Percentiles rank a stretch among this genome's conserved stretches.
phyloP scores from a whole-genome alignment of 352 stramenopile genomes.

The Phytophthora melonis region DNA sequence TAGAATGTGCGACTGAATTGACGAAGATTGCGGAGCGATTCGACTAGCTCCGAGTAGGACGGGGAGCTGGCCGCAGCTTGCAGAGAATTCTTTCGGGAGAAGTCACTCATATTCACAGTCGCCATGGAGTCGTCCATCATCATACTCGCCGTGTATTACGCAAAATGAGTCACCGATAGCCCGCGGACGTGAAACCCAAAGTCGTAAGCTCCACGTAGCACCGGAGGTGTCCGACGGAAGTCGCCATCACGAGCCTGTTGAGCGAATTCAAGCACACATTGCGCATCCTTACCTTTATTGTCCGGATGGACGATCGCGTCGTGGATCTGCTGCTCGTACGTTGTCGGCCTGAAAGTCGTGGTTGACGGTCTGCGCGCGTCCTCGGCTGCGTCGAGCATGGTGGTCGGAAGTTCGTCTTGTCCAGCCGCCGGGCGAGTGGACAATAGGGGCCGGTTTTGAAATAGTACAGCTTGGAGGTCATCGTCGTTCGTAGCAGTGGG shows the following conservation, averaged over 20 bases:
- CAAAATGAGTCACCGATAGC: conserved; percentile 16
- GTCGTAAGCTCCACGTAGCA: conserved; percentile 11
- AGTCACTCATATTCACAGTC: conserved; percentile 17
- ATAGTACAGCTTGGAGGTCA: too few relatives aligned
- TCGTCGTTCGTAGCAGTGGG: too few relatives aligned
- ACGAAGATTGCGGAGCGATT: neutral
- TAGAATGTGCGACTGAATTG: conserved; percentile 24
- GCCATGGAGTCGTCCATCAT: neutral
- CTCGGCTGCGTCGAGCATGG: too few relatives aligned
- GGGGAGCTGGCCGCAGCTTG: neutral
- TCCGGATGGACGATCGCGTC: conserved; percentile 9
- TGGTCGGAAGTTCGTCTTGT: too few relatives aligned
- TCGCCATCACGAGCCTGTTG: conserved; percentile 8
- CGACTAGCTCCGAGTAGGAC: neutral
- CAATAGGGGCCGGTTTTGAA: too few relatives aligned
- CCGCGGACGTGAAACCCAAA: conserved; percentile 10
- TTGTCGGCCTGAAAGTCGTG: too few relatives aligned
- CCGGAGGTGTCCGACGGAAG: neutral
- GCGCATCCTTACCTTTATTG: conserved; percentile 12
- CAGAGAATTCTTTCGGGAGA: conserved; percentile 6
- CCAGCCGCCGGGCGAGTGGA: too few relatives aligned
- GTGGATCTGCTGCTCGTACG: neutral
- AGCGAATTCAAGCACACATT: conserved; percentile 22
- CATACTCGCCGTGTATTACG: neutral
- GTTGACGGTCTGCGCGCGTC: too few relatives aligned